phyloP scores from a whole-genome alignment of 2,329 filamentous ascomycete species.

The Stylonectria norvegica region DNA sequence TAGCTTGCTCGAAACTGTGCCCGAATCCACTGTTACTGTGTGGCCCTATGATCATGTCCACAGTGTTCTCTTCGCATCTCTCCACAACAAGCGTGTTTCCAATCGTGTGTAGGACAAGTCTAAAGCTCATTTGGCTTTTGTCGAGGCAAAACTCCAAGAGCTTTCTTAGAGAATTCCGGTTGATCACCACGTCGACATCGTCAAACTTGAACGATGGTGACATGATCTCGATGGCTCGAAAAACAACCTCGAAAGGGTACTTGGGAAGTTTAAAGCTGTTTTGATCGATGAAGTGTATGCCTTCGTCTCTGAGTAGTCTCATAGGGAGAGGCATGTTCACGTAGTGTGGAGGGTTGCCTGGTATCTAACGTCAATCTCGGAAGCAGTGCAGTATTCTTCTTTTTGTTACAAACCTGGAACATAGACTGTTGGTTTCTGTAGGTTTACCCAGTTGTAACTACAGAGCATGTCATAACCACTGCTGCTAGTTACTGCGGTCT shows the following conservation, averaged over 20 bases:
- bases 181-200: conserved; percentile 29
- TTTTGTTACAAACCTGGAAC: conserved; percentile 7
- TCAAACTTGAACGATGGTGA: conserved; percentile 22
- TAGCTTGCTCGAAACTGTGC: conserved; percentile 9
- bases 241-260: conserved; percentile 28
- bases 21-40: conserved; percentile 2
- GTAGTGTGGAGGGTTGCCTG: conserved; percentile 7
- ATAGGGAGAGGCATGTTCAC: conserved; percentile 1
- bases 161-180: conserved; percentile 21
- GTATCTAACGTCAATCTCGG: neutral
- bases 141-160: conserved; percentile 24
- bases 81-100: conserved; percentile 17
- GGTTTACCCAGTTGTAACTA: conserved; percentile 14
- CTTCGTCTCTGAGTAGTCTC: conserved; percentile 1
- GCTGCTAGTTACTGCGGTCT: conserved; percentile 2
- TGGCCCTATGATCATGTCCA: neutral
- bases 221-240: conserved; percentile 25
- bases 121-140: conserved; percentile 11
- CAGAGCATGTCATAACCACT: conserved; percentile 9
- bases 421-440: conserved; percentile 2
- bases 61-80: conserved; percentile 4
- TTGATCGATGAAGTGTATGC: conserved; percentile 12
- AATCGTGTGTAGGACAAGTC: conserved; percentile 13
- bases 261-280: conserved; percentile 8
- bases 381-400: accelerated